Conservation (phyloP, 2,329 filamentous ascomycete genomes). For the Didymellaceae sp. region DNA sequence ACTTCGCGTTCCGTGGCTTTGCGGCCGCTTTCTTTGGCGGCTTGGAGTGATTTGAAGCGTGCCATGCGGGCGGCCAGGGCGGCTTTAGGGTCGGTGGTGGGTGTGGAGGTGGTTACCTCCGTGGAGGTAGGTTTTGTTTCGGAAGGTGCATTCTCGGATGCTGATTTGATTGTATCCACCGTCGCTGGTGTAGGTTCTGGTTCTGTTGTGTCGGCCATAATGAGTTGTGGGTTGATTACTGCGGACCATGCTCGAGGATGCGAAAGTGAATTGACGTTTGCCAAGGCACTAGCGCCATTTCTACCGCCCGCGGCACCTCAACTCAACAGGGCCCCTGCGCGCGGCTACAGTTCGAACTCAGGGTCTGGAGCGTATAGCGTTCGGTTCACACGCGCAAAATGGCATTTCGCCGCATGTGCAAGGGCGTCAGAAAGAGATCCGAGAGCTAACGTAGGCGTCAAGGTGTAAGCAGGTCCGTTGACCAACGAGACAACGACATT, state of each 20-base stretch:
- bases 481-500: too few relatives aligned
- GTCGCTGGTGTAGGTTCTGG: conserved; percentile 10
- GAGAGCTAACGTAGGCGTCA: too few relatives aligned
- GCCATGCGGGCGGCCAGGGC: conserved; percentile 57
- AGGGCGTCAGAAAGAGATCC: too few relatives aligned
- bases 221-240: conserved; percentile 10
- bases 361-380: too few relatives aligned
- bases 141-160: conserved; percentile 9
- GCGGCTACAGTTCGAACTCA: too few relatives aligned
- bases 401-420: too few relatives aligned
- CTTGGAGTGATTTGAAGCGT: conserved; percentile 86
- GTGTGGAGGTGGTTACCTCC: conserved; percentile 19
- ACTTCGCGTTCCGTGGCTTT: conserved; percentile 64
- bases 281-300: conserved; percentile 15
- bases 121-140: conserved; percentile 12
- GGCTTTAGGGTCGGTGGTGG: conserved; percentile 34
- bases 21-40: conserved; percentile 64
- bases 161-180: conserved; percentile 13
- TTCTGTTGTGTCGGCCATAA: conserved; percentile 31
- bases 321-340: neutral
- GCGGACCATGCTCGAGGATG: neutral
- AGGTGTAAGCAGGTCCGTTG: too few relatives aligned
- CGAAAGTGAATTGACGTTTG: conserved; percentile 7
- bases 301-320: too few relatives aligned
- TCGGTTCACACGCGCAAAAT: too few relatives aligned